Evolutionary conservation across 2,329 filamentous ascomycete species (phyloP).

Genomic region (Stemphylium lycopersici): DNA sequence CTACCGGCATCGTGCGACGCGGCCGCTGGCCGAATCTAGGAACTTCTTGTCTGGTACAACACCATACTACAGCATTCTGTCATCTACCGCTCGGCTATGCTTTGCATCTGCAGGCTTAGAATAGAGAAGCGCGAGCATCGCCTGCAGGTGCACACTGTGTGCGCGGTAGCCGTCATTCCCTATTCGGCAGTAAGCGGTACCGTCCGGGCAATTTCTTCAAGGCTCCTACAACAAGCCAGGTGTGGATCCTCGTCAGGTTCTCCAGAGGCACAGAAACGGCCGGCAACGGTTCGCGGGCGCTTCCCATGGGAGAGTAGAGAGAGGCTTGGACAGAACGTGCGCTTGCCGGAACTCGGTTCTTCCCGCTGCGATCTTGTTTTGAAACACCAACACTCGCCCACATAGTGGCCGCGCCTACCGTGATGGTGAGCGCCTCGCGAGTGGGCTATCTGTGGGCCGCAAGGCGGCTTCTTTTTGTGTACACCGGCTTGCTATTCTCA

Average conservation of each 20-base stretch:
- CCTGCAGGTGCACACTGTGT: slow-evolving; percentile 7
- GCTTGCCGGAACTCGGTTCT: slow-evolving; percentile 16
- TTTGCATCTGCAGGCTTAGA: slow-evolving; percentile 18
- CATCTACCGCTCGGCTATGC: slow-evolving; percentile 18
- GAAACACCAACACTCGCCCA: slow-evolving; percentile 26
- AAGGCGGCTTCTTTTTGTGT: slow-evolving; percentile 5
- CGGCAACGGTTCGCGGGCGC: slow-evolving; percentile 25
- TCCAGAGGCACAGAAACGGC: slow-evolving; percentile 15
- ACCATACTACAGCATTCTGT: slow-evolving; percentile 5
- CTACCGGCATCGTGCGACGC: slow-evolving; percentile 11
- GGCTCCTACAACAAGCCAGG: not conserved
- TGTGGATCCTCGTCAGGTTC: not conserved
- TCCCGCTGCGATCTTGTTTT: slow-evolving; percentile 20
- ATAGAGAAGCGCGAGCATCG: slow-evolving; percentile 16
- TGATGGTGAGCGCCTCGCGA: slow-evolving; percentile 21
- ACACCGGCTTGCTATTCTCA: slow-evolving; percentile 9
- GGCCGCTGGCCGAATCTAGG: not conserved
- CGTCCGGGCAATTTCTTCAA: not conserved
- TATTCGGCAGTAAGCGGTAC: slow-evolving; percentile 2
- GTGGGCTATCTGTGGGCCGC: slow-evolving; percentile 7
- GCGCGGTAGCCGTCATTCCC: slow-evolving; percentile 7
- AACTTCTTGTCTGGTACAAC: slow-evolving; percentile 1
- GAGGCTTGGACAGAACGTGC: slow-evolving; percentile 7
- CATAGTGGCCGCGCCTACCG: slow-evolving; percentile 20
- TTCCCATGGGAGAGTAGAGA: slow-evolving; percentile 13